Base-by-base conservation (phyloP, 176 grass and related monocot genomes). In the Cenchrus fungigraminus region DNA sequence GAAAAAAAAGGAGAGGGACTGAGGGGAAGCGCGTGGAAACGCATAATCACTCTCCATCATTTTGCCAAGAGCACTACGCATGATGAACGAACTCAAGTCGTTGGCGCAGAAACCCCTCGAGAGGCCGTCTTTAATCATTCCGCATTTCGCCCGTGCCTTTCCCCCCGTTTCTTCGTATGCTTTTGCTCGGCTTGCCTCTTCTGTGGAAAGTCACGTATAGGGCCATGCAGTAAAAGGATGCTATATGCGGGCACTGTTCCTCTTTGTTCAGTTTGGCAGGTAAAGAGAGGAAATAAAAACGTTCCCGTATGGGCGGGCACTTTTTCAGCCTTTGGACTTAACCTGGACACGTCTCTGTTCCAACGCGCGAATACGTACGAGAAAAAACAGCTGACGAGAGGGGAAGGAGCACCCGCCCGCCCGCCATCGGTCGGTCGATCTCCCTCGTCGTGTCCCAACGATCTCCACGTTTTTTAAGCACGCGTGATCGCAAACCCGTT, bases 11-110 rank as follows among this genome's bases (percentile, higher is more conserved):
- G 37, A 40, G 37, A 40, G 37, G 37, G 37, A 40, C 37, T 4
- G 22, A 42, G 58, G 59, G 45, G 32, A 8, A 1, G 14, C 68
- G 28, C 50, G 52, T 44, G 63, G 19, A 49, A 54, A 34, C 53
- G 55, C 54, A 52, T 51, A 56, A 85, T 86, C 46, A 82, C 46
- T 46, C 6, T 29, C 5, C 71, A 71, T 77, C 78, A 86, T 82
- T 81, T 37, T 28, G 88, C 28, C 71, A 70, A 77, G 60, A 66
- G 16, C 54, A 65, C 74, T 25, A 9, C 43, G 28, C 44, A 72
- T 86, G 51, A 78, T 71, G 83, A 45, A 70, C 54, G 25, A 34
- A 69, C 44, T 22, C 11, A 25, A 46, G 54, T 81, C 60, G 51
- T 53, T 46, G 37, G 37, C 37, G 44, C 66, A 32, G 46, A 73